Evolutionary conservation across 768 basidiomycete species (phyloP), one percentile per base, ranked within the genome.

Genomic region (Podaxis sp.): DNA sequence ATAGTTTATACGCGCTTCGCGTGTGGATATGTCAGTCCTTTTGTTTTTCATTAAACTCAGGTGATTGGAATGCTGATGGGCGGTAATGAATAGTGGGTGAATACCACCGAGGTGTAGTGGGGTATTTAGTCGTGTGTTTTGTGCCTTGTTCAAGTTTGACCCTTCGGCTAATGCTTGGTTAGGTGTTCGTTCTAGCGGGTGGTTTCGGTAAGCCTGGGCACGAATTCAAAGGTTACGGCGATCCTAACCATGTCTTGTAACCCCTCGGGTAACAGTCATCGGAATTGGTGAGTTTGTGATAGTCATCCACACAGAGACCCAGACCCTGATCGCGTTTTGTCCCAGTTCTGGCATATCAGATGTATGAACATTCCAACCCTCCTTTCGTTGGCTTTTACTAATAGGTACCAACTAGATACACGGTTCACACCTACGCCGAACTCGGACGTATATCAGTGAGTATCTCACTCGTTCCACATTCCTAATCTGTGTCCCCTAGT

Each of bases 1-100:
- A 82, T 68, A 81, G 81, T 64, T 65, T 82, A 24, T 83, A 83
- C 51, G 74, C 80, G 5, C 73, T 74, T 61, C 77, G 82, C 2
- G 77, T 82, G 7, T 82, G 81, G 80, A 69, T 78, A 53, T 76
- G 81, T 83, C 58, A 70, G 81, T 80, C 8, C 20, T 26, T 53
- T 50, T 50, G 62, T 7, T 54, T 38, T 28, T 50, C 41, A 60
- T 51, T 37, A 55, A 30, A n/a, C 17, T 53, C 30, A 50, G 58
- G 76, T 75, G 59, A 77, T 76, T 65, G 41, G 74, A 64, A 40
- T 48, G 6, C 52, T 65, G 49, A 11, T 65, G 24, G 15, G 40
- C 38, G 37, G 17, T n/a, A 22, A 28, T 37, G 58, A 30, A 4
- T 65, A 70, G 68, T 72, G 53, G 65, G 66, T 12, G 70, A 71